These are phyloP conservation scores for Tulasnella calospora DNA, from an alignment of 768 basidiomycete genomes.

Conservation along the genomic window DNA sequence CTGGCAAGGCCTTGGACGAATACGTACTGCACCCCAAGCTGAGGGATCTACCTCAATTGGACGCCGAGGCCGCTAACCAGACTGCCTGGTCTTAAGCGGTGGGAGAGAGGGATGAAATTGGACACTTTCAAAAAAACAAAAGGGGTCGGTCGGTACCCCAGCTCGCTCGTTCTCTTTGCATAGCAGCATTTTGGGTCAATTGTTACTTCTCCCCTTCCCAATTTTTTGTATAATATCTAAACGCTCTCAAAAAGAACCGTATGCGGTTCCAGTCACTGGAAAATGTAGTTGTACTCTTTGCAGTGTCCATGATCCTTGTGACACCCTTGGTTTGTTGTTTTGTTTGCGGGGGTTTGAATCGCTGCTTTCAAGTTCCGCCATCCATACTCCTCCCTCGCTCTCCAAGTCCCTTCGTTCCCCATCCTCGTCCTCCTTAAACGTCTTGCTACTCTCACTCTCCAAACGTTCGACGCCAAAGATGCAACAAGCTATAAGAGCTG, in stretches of 20 bases:
- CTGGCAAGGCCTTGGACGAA: conserved; percentile 92
- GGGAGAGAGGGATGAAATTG: not conserved
- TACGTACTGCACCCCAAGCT: conserved; percentile 67
- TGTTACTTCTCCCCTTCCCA: not conserved
- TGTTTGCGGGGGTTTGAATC: too few relatives aligned
- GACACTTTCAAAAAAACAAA: not conserved
- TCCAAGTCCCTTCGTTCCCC: not conserved
- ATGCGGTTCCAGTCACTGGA: conserved; percentile 9
- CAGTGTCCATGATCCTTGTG: not conserved
- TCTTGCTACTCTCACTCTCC: not conserved
- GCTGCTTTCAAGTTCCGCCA: not conserved
- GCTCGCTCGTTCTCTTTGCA: not conserved
- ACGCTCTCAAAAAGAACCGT: conserved; percentile 15
- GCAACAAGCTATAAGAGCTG: not conserved
- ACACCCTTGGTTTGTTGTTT: not conserved
- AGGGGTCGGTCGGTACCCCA: conserved; percentile 4
- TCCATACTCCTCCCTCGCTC: not conserved
- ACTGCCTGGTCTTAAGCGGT: conserved; percentile 23
- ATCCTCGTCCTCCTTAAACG: not conserved
- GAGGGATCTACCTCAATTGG: conserved; percentile 19
- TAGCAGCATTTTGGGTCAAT: conserved; percentile 7
- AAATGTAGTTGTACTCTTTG: conserved; percentile 12
- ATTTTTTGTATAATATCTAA: conserved; percentile 12
- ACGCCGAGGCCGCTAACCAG: conserved; percentile 9
- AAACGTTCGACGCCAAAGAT: not conserved